phyloP scores from a whole-genome alignment of 2,329 filamentous ascomycete species.

The Venturiaceae sp. region DNA sequence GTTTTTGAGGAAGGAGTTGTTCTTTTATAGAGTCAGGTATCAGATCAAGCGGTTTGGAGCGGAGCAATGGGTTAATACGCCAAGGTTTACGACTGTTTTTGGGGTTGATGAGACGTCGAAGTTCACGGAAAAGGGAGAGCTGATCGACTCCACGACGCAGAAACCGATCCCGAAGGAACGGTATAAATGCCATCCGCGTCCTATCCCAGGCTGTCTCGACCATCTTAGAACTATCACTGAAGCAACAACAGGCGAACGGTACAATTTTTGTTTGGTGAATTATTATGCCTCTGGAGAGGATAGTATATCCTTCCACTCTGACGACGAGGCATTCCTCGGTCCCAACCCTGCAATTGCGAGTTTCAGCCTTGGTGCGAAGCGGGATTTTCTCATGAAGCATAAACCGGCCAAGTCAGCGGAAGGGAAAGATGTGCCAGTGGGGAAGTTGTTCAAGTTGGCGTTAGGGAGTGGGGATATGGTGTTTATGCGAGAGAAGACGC shows the following conservation, averaged over 20 bases:
- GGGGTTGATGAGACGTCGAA: slow-evolving; percentile 53
- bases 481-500: slow-evolving; percentile 67
- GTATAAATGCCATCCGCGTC: slow-evolving; percentile 54
- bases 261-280: slow-evolving; percentile 75
- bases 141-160: slow-evolving; percentile 34
- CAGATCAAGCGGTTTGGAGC: slow-evolving; percentile 56
- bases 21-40: slow-evolving; percentile 69
- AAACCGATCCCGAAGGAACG: slow-evolving; percentile 32
- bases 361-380: slow-evolving; percentile 59
- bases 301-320: slow-evolving; percentile 70
- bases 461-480: slow-evolving; percentile 68
- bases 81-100: slow-evolving; percentile 53
- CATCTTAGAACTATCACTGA: slow-evolving; percentile 54
- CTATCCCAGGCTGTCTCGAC: slow-evolving; percentile 61
- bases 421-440: slow-evolving; percentile 17
- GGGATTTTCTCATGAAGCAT: slow-evolving; percentile 73
- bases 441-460: slow-evolving; percentile 37
- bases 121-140: slow-evolving; percentile 33
- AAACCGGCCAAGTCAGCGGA: slow-evolving; percentile 44
- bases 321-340: slow-evolving; percentile 71
- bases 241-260: slow-evolving; percentile 53
- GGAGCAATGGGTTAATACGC: slow-evolving; percentile 53
- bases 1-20: slow-evolving; percentile 60
- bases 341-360: slow-evolving; percentile 62
- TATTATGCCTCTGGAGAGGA: slow-evolving; percentile 72